A percentile compares a stretch with the other conserved stretches of the same genome.
phyloP scores from a whole-genome alignment of 23 red algal species.

The Gracilaria caudata region DNA sequence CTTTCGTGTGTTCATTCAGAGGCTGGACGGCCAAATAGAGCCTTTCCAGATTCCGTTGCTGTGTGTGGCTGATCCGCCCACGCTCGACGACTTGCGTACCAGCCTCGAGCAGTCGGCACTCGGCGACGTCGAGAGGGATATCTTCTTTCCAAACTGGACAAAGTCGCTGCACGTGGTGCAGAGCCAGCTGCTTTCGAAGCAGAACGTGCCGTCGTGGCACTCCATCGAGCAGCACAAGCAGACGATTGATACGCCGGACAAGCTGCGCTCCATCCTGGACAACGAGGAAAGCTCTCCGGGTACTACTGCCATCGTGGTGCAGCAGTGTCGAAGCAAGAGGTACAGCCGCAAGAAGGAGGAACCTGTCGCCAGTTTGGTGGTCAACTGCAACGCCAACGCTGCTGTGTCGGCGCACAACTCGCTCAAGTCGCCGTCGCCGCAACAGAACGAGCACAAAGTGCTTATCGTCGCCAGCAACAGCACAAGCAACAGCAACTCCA shows the following conservation, averaged over 20 bases:
- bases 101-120: conserved; percentile 35
- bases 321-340: conserved; percentile 62
- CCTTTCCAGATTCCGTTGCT: conserved; percentile 27
- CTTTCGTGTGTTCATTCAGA: conserved; percentile 37
- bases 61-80: conserved; percentile 31
- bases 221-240: conserved; percentile 30
- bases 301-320: conserved; percentile 38
- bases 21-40: conserved; percentile 20
- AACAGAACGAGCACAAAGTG: background rate
- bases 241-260: conserved; percentile 18
- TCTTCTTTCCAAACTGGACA: conserved; percentile 72
- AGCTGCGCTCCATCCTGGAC: conserved; percentile 41
- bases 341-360: conserved; percentile 54
- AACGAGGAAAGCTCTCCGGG: conserved; percentile 34
- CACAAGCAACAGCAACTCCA: background rate
- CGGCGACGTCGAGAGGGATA: conserved; percentile 55
- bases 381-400: too few species aligned
- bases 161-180: conserved; percentile 57
- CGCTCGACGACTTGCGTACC: conserved; percentile 48
- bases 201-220: conserved; percentile 27
- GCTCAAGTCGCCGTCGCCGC: background rate
- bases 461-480: background rate
- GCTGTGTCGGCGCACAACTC: background rate
- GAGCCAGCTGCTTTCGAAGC: conserved; percentile 3
- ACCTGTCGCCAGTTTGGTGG: too few species aligned